phyloP scores from a whole-genome alignment of 495 filamentous ascomycete genomes.

The Penicillium bialowiezense region DNA sequence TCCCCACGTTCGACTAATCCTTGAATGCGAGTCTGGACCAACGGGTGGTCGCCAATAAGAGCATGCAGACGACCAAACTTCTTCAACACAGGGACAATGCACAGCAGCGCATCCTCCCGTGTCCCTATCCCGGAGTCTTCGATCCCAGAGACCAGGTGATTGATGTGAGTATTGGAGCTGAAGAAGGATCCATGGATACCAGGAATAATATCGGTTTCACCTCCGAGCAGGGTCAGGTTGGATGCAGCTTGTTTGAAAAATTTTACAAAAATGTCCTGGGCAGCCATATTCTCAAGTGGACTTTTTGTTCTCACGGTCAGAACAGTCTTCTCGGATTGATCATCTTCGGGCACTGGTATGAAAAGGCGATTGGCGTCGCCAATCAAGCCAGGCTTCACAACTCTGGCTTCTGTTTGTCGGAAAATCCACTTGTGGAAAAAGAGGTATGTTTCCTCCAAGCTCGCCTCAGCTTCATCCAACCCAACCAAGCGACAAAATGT shows the following conservation, averaged over 20 bases:
- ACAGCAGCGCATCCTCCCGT: conserved; percentile 36
- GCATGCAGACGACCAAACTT: conserved; percentile 20
- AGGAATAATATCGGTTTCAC: conserved; percentile 14
- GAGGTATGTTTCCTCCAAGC: conserved; percentile 20
- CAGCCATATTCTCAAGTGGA: conserved; percentile 27
- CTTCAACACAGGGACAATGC: conserved; percentile 30
- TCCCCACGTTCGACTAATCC: conserved; percentile 5
- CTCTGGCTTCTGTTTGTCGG: conserved; percentile 25
- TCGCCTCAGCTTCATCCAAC: conserved; percentile 20
- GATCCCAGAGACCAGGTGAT: conserved; percentile 27
- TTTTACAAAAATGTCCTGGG: conserved; percentile 39
- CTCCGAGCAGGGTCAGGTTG: conserved; percentile 14
- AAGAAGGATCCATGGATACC: conserved; percentile 15
- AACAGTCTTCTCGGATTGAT: conserved; percentile 12
- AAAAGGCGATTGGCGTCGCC: conserved; percentile 22
- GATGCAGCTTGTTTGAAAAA: conserved; percentile 22
- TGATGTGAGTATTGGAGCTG: conserved; percentile 18
- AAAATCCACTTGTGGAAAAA: conserved; percentile 43
- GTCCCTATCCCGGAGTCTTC: conserved; percentile 21
- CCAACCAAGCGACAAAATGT: conserved; percentile 29
- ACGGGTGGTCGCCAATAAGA: conserved; percentile 21
- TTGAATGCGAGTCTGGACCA: conserved; percentile 13
- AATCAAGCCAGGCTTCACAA: conserved; percentile 22
- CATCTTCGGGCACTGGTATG: conserved; percentile 12
- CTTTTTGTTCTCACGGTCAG: conserved; percentile 26